These are phyloP conservation scores for Hyaloscypha variabilis DNA, from an alignment of 495 filamentous ascomycete species.

Conservation along the genomic window DNA sequence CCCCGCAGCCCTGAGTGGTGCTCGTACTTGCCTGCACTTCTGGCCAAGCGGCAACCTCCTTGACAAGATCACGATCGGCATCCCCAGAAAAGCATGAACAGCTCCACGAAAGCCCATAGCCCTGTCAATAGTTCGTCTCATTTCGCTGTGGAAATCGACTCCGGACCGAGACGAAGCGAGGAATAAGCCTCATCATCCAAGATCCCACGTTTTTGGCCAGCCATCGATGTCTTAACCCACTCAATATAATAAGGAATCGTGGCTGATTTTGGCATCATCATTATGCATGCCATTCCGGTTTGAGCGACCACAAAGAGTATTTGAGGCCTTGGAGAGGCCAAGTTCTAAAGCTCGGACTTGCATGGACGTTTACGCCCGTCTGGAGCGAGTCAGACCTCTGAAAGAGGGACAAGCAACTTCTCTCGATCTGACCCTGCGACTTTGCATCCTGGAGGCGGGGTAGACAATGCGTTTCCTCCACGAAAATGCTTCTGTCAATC, in stretches of 20 bases:
- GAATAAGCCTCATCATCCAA: slow-evolving; percentile 15
- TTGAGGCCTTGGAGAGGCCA: not conserved
- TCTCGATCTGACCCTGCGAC: not conserved
- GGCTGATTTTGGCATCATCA: slow-evolving; percentile 26
- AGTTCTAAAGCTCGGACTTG: slow-evolving; percentile 17
- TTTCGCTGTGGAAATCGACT: slow-evolving; percentile 3
- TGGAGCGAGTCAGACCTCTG: slow-evolving; percentile 12
- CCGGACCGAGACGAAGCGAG: not conserved
- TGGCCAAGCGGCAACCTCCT: not conserved
- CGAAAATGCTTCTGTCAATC: not conserved
- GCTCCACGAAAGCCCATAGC: slow-evolving; percentile 12
- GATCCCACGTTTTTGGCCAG: slow-evolving; percentile 20
- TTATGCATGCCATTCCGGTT: slow-evolving; percentile 22
- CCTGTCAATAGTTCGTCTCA: slow-evolving; percentile 21
- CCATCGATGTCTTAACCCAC: not conserved
- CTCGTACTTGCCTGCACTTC: not conserved
- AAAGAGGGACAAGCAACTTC: not conserved
- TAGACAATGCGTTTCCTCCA: not conserved
- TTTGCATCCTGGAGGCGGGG: not conserved
- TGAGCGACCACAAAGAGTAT: not conserved
- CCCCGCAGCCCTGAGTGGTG: not conserved
- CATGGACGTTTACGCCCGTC: slow-evolving; percentile 18
- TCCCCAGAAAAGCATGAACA: slow-evolving; percentile 14
- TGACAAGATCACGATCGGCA: slow-evolving; percentile 15
- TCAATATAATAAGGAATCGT: slow-evolving; percentile 14